These are phyloP conservation scores for Chaetomium fimeti DNA, from an alignment of 495 filamentous ascomycete species.

Conservation along the genomic window DNA sequence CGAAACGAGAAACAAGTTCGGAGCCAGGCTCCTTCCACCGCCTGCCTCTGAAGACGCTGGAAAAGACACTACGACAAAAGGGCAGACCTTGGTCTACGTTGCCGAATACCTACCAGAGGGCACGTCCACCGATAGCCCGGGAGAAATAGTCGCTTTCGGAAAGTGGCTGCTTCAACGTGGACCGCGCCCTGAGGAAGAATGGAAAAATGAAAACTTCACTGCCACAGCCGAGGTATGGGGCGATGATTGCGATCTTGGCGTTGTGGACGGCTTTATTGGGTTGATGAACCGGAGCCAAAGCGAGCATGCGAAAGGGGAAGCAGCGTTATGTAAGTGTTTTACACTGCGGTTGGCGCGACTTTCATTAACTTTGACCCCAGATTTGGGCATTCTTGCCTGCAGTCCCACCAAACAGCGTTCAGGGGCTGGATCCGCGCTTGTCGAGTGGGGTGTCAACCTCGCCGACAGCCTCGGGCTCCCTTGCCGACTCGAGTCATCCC, in stretches of 20 bases:
- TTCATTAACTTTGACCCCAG: conserved; percentile 14
- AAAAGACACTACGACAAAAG: not conserved
- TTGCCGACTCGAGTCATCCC: conserved; percentile 9
- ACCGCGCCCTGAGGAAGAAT: conserved; percentile 30
- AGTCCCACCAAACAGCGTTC: conserved; percentile 26
- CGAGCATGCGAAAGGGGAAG: conserved; percentile 28
- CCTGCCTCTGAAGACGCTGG: not conserved
- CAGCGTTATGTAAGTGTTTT: conserved; percentile 30
- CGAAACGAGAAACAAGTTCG: conserved; percentile 20
- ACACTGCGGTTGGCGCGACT: not conserved
- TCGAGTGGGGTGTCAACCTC: conserved; percentile 29
- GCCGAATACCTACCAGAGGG: conserved; percentile 30
- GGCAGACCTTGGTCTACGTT: conserved; percentile 25
- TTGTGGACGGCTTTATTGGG: conserved; percentile 32
- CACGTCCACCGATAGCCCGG: conserved; percentile 11
- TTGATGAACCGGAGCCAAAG: conserved; percentile 21
- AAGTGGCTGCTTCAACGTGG: conserved; percentile 29
- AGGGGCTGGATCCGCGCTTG: conserved; percentile 33
- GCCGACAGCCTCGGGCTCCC: conserved; percentile 29
- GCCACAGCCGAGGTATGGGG: conserved; percentile 30
- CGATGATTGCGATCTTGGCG: conserved; percentile 23
- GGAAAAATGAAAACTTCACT: conserved; percentile 22
- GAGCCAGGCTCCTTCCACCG: conserved; percentile 12
- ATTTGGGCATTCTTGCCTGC: conserved; percentile 29
- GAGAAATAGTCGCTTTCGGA: conserved; percentile 33